phyloP scores from a whole-genome alignment of 164 flowering plant genomes.

The Paratinospora sagittata region DNA sequence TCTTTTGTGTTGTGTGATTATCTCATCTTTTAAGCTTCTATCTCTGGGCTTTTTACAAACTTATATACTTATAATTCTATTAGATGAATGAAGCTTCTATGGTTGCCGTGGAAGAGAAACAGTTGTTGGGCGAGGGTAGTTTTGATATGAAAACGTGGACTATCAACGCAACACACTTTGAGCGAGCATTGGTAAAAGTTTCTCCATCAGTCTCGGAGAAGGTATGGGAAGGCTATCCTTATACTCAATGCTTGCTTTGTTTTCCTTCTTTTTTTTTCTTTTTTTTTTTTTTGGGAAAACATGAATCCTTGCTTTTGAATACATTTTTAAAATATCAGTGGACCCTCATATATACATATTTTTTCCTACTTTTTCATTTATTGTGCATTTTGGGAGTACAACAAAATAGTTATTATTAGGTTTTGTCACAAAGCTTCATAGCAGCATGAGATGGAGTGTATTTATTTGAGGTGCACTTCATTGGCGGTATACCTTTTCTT shows the following conservation, averaged over 20 bases:
- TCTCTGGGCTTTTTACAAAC: not conserved
- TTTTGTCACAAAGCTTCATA: constrained; percentile 28
- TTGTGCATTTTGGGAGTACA: constrained; percentile 19
- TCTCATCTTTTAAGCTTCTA: too few species aligned
- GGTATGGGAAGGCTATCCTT: constrained; percentile 32
- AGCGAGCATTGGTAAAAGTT: constrained; percentile 43
- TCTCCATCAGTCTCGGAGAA: constrained; percentile 61
- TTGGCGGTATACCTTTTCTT: too few species aligned
- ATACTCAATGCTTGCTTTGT: too few species aligned
- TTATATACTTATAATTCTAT: not conserved
- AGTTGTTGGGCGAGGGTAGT: too few species aligned
- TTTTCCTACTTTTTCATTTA: not conserved
- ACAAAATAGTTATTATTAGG: constrained; percentile 35
- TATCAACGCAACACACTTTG: constrained; percentile 63
- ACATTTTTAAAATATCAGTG: not conserved
- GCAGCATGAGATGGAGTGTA: constrained; percentile 20
- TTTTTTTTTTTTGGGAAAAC: too few species aligned
- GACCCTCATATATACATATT: not conserved
- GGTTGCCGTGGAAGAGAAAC: constrained; percentile 58
- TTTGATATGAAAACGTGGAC: constrained; percentile 24
- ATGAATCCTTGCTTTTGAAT: too few species aligned
- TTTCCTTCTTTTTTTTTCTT: too few species aligned
- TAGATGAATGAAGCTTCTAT: constrained; percentile 79
- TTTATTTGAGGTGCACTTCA: too few species aligned
- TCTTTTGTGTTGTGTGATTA: not conserved